A percentile compares a stretch with the other conserved stretches of the same genome.
Conservation (phyloP, 1,284 basidiomycete species). For the Cutaneotrichosporon sp. region DNA sequence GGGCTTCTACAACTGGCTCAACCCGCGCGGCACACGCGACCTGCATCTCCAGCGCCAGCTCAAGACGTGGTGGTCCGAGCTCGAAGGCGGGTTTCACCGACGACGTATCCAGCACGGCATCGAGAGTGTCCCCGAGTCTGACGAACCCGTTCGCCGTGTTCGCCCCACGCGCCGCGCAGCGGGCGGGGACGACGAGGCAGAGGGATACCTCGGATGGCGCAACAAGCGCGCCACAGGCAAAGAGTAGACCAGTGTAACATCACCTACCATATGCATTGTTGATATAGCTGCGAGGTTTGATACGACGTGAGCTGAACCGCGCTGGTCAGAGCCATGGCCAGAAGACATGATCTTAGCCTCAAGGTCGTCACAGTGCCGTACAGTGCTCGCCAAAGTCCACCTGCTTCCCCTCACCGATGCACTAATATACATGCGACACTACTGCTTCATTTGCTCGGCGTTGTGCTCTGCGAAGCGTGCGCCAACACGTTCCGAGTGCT, state of each 20-base stretch:
- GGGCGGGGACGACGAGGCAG: conserved; percentile 19
- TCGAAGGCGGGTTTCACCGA: conserved; percentile 65
- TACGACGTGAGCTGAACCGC: no score
- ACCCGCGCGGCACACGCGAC: conserved; percentile 83
- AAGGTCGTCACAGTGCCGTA: no score
- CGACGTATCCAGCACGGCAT: conserved; percentile 30
- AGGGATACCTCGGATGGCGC: conserved; percentile 32
- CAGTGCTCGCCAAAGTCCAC: no score
- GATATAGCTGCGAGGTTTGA: no score
- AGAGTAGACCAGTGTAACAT: neutral
- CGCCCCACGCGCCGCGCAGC: conserved; percentile 16
- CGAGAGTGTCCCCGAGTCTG: conserved; percentile 13
- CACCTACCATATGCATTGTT: conserved; percentile 2
- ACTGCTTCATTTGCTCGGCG: conserved; percentile 47
- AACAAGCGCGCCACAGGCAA: conserved; percentile 7
- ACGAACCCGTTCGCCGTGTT: conserved; percentile 9
- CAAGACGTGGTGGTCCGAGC: conserved; percentile 77
- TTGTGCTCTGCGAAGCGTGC: conserved; percentile 86
- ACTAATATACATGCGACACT: neutral
- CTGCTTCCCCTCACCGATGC: no score
- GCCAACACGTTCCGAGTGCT: conserved; percentile 91
- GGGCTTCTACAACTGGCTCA: conserved; percentile 80
- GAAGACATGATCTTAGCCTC: no score
- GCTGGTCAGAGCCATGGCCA: no score
- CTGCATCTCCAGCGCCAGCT: conserved; percentile 71